Base-by-base conservation (phyloP, 2,329 filamentous ascomycete genomes). In the Mariannaea elegans region DNA sequence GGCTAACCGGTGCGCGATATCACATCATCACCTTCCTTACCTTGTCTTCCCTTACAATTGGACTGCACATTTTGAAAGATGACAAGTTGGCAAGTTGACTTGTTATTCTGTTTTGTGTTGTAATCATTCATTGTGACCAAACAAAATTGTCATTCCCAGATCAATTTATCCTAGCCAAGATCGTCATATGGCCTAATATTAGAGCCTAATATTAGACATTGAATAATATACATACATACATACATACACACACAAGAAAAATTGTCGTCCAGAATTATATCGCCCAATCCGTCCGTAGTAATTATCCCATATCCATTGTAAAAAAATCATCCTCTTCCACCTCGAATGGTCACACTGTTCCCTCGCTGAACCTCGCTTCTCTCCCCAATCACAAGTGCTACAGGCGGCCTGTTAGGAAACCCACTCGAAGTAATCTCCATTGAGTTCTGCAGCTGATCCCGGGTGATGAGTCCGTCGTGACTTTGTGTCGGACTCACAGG, bases 401-500 rank as follows among this genome's bases (percentile, higher is more conserved):
- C 23, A 1, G 61, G 62, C 2, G 68, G 68, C 39, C 19, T 44
- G 16, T 60, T 61, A 5, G 38, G 38, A 38, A 65, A 59, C 0
- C 45, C 51, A 3, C 56, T 32, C 2, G 60, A 41, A 0, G 54
- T 10, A 2, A 63, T 57, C 13, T 69, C 67, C 39, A 66, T 61
- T 2, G 67, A 66, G 2, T 47, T 55, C 2, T 65, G 46, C 4
- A 63, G 31, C 5, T 64, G 65, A 21, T 71, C 68, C 7, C 68
- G 47, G 2, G 65, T 66, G 3, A 72, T 70, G 8, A 72, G 65
- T 29, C 63, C 69, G 55, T 72, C 70, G 34, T 72, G 68, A 49
- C 70, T 72, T 55, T 69, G 68, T 21, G 70, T 70, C 3, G 70
- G 68, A 38, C 70, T 72, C 2, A 66, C 41, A 9, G 59, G 59